These are phyloP conservation scores for Erythrobasidium hasegawianum DNA, from an alignment of 1,284 basidiomycete species.

Conservation along the genomic window DNA sequence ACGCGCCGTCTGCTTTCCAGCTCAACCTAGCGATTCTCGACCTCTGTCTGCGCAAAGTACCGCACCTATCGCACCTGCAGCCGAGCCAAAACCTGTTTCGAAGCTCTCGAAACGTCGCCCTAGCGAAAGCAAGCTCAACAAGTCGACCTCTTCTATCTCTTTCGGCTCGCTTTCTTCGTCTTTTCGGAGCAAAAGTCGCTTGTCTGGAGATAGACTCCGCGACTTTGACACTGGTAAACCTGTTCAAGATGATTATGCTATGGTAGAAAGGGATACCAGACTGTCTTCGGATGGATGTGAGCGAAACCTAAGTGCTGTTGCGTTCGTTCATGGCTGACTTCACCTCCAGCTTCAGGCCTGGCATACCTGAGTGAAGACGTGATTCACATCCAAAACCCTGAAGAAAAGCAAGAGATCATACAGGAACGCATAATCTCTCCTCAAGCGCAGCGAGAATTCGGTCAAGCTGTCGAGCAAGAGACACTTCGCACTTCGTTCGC, in stretches of 20 bases:
- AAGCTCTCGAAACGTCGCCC: conserved; percentile 23
- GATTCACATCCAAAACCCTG: conserved; percentile 9
- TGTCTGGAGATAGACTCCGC: not conserved
- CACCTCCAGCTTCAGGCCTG: not conserved
- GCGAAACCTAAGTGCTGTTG: not conserved
- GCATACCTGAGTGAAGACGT: conserved; percentile 8
- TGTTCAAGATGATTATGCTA: conserved; percentile 19
- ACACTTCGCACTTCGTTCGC: not conserved
- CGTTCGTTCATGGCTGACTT: not conserved
- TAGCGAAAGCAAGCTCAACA: conserved; percentile 24
- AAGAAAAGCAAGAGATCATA: conserved; percentile 31
- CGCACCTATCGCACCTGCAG: not conserved
- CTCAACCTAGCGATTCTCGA: not conserved
- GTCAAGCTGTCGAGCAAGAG: conserved; percentile 14
- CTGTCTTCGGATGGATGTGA: conserved; percentile 25
- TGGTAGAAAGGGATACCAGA: conserved; percentile 27
- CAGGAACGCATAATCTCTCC: conserved; percentile 34
- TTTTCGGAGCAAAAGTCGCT: conserved; percentile 16
- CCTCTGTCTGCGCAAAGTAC: not conserved
- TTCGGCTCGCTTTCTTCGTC: conserved; percentile 22
- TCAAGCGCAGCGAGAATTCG: conserved; percentile 21
- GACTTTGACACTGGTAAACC: conserved; percentile 2
- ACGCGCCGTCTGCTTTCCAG: no score
- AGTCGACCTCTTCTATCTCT: conserved; percentile 21
- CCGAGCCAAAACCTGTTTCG: not conserved